Evolutionary conservation across 108 stramenopile genomes (phyloP).

Genomic region (Cyclostephanos tholiformis): DNA sequence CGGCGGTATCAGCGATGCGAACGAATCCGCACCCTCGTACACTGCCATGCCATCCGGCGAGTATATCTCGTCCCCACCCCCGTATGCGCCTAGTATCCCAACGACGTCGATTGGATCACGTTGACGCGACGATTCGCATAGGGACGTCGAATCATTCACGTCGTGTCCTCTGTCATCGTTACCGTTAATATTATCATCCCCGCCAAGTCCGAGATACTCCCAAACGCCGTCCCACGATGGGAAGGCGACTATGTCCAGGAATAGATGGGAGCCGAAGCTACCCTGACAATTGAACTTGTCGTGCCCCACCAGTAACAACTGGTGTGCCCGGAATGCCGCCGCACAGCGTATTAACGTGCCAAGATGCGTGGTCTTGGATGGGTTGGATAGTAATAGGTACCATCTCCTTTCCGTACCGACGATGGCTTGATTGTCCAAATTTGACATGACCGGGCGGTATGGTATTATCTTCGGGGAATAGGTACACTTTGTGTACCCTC

Average conservation of each 20-base stretch:
- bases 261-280: slow-evolving; percentile 74
- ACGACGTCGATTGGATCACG: slow-evolving; percentile 25
- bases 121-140: not conserved
- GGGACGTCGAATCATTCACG: no score
- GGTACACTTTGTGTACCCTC: no score
- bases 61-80: slow-evolving; percentile 45
- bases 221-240: slow-evolving; percentile 60
- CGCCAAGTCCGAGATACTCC: slow-evolving; percentile 41
- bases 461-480: no score
- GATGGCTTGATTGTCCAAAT: not conserved
- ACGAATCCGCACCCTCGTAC: slow-evolving; percentile 25
- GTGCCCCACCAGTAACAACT: slow-evolving; percentile 71
- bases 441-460: no score
- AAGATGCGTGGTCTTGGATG: slow-evolving; percentile 72
- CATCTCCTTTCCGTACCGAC: slow-evolving; percentile 33
- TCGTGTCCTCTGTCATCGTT: not conserved
- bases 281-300: slow-evolving; percentile 68
- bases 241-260: slow-evolving; percentile 73
- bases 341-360: slow-evolving; percentile 83
- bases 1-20: slow-evolving; percentile 21
- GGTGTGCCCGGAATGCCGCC: slow-evolving; percentile 71
- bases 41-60: slow-evolving; percentile 35
- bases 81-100: slow-evolving; percentile 53
- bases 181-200: not conserved
- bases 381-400: slow-evolving; percentile 77